These are phyloP conservation scores for Blattamonas nauphoetae DNA, from an alignment of 78 protist species.

Conservation along the genomic window DNA sequence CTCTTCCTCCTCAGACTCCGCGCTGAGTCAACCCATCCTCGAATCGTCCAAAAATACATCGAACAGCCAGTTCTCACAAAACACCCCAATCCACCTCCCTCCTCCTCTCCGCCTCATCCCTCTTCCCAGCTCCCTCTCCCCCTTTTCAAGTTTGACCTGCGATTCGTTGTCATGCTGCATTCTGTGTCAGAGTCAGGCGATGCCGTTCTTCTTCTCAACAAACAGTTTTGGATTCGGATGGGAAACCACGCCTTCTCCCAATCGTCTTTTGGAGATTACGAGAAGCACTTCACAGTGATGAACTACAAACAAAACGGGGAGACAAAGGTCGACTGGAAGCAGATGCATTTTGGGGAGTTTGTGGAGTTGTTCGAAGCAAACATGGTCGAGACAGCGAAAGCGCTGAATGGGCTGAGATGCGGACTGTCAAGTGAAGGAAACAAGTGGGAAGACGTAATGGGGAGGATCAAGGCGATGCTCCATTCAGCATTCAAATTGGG, in stretches of 20 bases:
- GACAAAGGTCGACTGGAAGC: neutral
- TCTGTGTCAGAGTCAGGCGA: neutral
- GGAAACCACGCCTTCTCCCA: neutral
- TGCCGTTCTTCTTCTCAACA: neutral
- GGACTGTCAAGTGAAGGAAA: neutral
- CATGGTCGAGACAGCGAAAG: no score
- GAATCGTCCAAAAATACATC: neutral
- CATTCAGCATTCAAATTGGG: no score
- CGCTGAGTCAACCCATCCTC: neutral
- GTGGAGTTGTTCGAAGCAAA: neutral
- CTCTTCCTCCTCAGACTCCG: neutral
- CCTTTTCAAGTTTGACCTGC: conserved; percentile 18
- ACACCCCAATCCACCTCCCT: neutral
- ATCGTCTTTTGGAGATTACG: neutral
- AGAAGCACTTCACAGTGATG: conserved; percentile 31
- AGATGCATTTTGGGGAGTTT: neutral
- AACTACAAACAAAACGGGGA: neutral
- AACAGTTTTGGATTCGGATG: conserved; percentile 3
- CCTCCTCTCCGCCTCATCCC: neutral
- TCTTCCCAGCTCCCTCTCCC: neutral
- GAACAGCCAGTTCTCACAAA: neutral
- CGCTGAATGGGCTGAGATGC: neutral
- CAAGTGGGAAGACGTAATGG: neutral
- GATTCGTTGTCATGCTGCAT: neutral
- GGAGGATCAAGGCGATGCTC: neutral